phyloP scores from a whole-genome alignment of 441 rosid species.

The Bruguiera hainesii region DNA sequence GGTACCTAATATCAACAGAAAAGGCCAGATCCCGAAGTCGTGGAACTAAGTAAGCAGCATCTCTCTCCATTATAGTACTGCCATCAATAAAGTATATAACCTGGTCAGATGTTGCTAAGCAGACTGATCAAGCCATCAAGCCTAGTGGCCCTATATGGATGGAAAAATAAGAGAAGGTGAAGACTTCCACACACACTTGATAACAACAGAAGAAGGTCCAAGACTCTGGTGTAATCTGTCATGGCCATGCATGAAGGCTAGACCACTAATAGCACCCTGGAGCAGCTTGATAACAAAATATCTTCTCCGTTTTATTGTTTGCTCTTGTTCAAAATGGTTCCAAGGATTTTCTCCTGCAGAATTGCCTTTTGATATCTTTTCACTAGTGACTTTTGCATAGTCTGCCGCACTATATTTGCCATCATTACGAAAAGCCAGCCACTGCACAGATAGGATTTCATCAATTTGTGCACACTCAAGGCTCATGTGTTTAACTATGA shows the following conservation, averaged over 20 bases:
- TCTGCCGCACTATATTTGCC: slow-evolving; percentile 86
- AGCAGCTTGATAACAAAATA: slow-evolving; percentile 56
- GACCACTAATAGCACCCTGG: slow-evolving; percentile 74
- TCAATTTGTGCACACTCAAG: slow-evolving; percentile 13
- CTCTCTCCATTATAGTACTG: slow-evolving; percentile 77
- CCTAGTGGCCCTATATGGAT: slow-evolving; percentile 1
- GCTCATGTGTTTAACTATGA: no score
- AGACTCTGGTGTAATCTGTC: slow-evolving; percentile 96
- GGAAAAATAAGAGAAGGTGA: not conserved
- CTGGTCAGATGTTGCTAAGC: slow-evolving; percentile 11
- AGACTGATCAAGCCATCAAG: slow-evolving; percentile 5
- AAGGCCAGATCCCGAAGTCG: slow-evolving; percentile 88
- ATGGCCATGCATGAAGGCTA: slow-evolving; percentile 77
- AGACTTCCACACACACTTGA: slow-evolving; percentile 55
- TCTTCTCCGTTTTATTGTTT: slow-evolving; percentile 52
- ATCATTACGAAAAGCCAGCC: slow-evolving; percentile 88
- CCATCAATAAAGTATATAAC: slow-evolving; percentile 17
- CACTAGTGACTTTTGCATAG: slow-evolving; percentile 62
- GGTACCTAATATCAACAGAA: slow-evolving; percentile 86
- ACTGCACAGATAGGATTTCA: slow-evolving; percentile 42
- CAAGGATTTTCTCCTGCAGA: slow-evolving; percentile 41
- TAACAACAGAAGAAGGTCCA: slow-evolving; percentile 87
- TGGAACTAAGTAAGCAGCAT: slow-evolving; percentile 71
- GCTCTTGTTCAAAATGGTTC: slow-evolving; percentile 60
- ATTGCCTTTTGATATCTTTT: slow-evolving; percentile 44